Evolutionary conservation across 345 rosid genomes (phyloP).

Genomic region (Theobroma cacao): DNA sequence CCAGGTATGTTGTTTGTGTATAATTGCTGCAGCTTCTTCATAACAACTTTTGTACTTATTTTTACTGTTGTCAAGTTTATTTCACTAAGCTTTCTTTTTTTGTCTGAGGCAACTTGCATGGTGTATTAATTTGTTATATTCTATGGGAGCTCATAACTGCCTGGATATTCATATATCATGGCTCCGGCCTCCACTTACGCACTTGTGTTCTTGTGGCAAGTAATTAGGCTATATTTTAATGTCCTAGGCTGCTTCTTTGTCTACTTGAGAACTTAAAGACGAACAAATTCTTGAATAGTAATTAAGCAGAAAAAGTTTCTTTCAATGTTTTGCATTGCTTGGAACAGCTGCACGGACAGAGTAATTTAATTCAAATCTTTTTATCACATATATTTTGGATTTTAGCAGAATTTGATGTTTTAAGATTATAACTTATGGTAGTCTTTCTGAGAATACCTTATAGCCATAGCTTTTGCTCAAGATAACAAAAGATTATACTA

Average conservation of each 20-base stretch:
- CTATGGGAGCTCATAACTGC: not conserved
- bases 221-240: not conserved
- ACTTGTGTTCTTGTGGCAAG: not conserved
- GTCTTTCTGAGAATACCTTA: too few species aligned
- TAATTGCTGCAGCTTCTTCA: not conserved
- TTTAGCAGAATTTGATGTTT: not conserved
- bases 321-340: not conserved
- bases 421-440: too few species aligned
- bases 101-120: not conserved
- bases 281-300: not conserved
- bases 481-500: too few species aligned
- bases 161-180: not conserved
- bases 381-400: too few species aligned
- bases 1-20: constrained; percentile 48
- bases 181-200: not conserved
- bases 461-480: not conserved
- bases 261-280: not conserved
- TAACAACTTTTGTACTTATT: not conserved
- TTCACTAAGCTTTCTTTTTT: not conserved
- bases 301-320: not conserved
- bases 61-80: not conserved
- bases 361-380: too few species aligned
- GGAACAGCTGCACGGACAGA: not conserved
- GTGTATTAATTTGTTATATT: not conserved
- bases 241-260: not conserved